These are phyloP conservation scores for Rutstroemia sydowiana DNA, from an alignment of 2,329 filamentous ascomycete species.

Conservation along the genomic window DNA sequence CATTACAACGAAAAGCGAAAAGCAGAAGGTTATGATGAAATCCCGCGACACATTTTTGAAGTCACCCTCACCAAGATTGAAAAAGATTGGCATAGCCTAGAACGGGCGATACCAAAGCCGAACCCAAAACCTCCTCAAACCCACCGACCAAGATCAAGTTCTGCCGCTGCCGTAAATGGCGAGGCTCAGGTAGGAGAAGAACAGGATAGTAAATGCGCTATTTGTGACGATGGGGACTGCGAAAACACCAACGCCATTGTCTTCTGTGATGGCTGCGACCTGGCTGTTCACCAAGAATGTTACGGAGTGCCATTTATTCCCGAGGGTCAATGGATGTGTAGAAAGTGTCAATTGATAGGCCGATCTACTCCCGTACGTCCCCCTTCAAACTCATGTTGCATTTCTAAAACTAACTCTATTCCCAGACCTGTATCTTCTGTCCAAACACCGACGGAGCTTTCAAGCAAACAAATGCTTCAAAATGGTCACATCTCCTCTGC, in stretches of 20 bases:
- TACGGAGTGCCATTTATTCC: constrained; percentile 98
- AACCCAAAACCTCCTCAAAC: constrained; percentile 95
- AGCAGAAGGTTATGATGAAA: constrained; percentile 66
- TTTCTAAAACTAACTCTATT: constrained; percentile 12
- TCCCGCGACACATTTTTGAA: constrained; percentile 91
- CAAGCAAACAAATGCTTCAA: constrained; percentile 93
- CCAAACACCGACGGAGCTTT: constrained; percentile 96
- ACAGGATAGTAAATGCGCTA: constrained; percentile 93
- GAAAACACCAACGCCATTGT: constrained; percentile 99
- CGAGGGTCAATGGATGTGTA: constrained; percentile 95
- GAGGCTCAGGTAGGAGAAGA: constrained; percentile 84
- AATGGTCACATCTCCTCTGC: constrained; percentile 94
- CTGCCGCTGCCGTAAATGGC: constrained; percentile 89
- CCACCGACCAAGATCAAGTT: constrained; percentile 85
- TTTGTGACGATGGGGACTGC: constrained; percentile 98
- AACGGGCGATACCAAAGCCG: constrained; percentile 94
- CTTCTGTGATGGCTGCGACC: constrained; percentile 95
- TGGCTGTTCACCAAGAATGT: constrained; percentile 97
- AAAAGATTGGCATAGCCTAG: constrained; percentile 94
- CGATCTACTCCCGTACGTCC: constrained; percentile 71
- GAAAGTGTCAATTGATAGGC: constrained; percentile 93
- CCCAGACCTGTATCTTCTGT: constrained; percentile 89
- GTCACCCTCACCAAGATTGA: constrained; percentile 98
- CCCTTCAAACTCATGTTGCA: not conserved
- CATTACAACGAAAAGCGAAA: constrained; percentile 72